A percentile compares a stretch with the other conserved stretches of the same genome.
Evolutionary conservation across 2,329 filamentous ascomycete species (phyloP).

Genomic region (Orbilia javanica): DNA sequence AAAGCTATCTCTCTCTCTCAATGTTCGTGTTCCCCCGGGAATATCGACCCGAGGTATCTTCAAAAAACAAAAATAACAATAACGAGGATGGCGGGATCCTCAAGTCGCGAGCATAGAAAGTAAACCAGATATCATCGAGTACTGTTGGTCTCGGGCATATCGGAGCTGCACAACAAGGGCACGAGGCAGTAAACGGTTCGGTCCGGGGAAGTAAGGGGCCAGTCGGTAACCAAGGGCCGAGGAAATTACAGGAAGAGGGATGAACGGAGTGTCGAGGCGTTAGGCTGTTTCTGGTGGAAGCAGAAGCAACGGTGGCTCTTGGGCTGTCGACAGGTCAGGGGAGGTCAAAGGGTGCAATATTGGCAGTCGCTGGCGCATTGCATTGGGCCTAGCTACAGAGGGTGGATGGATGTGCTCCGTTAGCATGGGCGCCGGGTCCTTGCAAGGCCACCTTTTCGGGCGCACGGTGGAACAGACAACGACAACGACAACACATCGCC

Average conservation of each 20-base stretch:
- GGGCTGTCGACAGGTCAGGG: constrained; percentile 27
- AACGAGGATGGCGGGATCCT: constrained; percentile 10
- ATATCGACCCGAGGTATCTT: constrained; percentile 32
- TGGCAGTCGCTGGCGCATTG: constrained; percentile 15
- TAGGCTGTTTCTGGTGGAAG: constrained; percentile 6
- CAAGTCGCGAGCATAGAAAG: constrained; percentile 25
- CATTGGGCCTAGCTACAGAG: constrained; percentile 9
- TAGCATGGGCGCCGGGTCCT: not conserved
- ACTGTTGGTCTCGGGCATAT: constrained; percentile 52
- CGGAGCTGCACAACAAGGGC: constrained; percentile 39
- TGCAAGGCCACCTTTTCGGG: not conserved
- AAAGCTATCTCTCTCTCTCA: constrained; percentile 14
- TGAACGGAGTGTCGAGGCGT: not conserved
- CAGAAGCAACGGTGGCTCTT: constrained; percentile 48
- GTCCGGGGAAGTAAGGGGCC: not conserved
- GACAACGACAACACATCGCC: not conserved
- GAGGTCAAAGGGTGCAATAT: constrained; percentile 15
- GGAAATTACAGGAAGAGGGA: constrained; percentile 13
- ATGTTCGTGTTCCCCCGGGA: constrained; percentile 34
- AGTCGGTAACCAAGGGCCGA: not conserved
- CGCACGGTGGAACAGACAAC: not conserved
- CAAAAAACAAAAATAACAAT: not conserved
- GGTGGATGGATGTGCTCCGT: not conserved
- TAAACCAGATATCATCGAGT: constrained; percentile 51
- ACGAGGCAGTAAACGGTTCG: constrained; percentile 7